Base-by-base conservation (phyloP, 2,329 filamentous ascomycete species). In the Colletotrichum eleusines region DNA sequence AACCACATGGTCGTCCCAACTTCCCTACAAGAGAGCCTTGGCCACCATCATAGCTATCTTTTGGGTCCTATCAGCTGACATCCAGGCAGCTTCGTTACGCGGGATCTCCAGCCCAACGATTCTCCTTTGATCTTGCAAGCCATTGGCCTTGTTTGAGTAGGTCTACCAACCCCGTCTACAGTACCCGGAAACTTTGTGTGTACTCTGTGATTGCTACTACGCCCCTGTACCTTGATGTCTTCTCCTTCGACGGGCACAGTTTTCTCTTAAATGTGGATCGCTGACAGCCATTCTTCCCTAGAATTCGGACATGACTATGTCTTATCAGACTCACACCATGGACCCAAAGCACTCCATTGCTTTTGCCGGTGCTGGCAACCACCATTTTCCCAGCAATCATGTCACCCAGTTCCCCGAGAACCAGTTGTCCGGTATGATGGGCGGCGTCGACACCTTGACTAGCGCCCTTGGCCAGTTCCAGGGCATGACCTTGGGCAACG, bases 241-340 rank as follows among this genome's bases (percentile, higher is more conserved):
- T n/a, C 8, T 9, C 5, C 11, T 14, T 38, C 31, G n/a, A 28
- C 11, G 5, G 31, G 44, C 16, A 20, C 33, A 40, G n/a, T 16
- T 12, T 38, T 8, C 3, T 14, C n/a, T 7, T 7, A 8, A 6
- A 1, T 1, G 28, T 31, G 8, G 26, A 31, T 35, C 20, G 18
- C 53, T 71, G 31, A 71, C 59, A 20, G 31, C 5, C 12, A 9
- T 6, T 20, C 20, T 51, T 16, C 46, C 46, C 53, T 50, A 59
- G 62, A 53, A 16, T 16, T 55, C 53, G 46, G 61, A 64, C 58
- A 76, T 63, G 69, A 69, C 71, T 75, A 77, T 79, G 75, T 77
- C 76, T 79, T 82, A 81, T 75, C 77, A 78, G 76, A 75, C 76
- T 76, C 76, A 78, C 72, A 71, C 75, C 67, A 84, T 84, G 82